Percentiles rank a stretch among this genome's conserved stretches.
Evolutionary conservation across 139 green algal genomes (phyloP).

Genomic region (Picochlorum sp.): DNA sequence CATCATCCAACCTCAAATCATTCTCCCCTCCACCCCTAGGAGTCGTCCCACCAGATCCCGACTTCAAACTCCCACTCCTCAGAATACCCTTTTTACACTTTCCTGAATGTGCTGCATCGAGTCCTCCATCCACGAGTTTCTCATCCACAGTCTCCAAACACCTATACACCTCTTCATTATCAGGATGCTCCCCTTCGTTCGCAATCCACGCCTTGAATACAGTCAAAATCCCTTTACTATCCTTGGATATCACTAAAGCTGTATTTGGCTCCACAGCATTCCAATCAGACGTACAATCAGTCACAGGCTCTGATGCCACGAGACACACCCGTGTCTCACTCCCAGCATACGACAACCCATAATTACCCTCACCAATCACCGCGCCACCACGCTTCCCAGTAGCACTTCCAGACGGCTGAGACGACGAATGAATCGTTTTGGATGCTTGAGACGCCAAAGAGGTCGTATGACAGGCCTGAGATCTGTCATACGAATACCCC

Average conservation of each 20-base stretch:
- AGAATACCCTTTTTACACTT: too few species aligned
- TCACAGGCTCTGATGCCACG: constrained; percentile 90
- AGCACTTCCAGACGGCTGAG: constrained; percentile 5
- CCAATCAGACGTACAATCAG: constrained; percentile 72
- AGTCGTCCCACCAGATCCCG: neutral
- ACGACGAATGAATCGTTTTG: constrained; percentile 6
- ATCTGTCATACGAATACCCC: constrained; percentile 18
- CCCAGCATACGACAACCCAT: constrained; percentile 64
- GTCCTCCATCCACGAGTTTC: neutral
- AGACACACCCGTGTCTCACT: constrained; percentile 63
- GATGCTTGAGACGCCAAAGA: constrained; percentile 1
- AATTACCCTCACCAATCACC: constrained; percentile 45
- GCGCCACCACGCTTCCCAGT: constrained; percentile 7
- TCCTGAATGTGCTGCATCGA: too few species aligned
- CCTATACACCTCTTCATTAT: constrained; percentile 40
- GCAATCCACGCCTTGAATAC: constrained; percentile 52
- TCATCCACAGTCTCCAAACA: constrained; percentile 51
- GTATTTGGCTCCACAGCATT: constrained; percentile 77
- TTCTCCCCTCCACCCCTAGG: neutral
- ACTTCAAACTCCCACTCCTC: neutral
- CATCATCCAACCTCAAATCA: neutral
- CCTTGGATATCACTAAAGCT: constrained; percentile 61
- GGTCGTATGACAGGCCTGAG: neutral
- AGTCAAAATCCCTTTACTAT: constrained; percentile 74
- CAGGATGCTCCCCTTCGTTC: constrained; percentile 16